These are phyloP conservation scores for Ophiorrhiza pumila DNA, from an alignment of 257 asterid genomes.

Conservation along the genomic window DNA sequence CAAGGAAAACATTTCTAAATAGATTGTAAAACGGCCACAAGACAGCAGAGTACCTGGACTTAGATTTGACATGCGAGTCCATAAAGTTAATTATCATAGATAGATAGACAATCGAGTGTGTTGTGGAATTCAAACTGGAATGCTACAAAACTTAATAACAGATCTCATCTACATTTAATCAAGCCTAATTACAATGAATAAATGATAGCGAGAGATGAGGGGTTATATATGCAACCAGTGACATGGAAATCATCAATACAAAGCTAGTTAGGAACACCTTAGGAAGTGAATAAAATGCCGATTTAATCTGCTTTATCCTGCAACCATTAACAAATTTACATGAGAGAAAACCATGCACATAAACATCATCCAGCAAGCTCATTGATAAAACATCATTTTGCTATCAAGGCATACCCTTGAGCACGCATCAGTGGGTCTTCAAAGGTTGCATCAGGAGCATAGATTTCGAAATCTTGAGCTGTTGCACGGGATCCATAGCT, in stretches of 20 bases:
- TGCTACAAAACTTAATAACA: no score
- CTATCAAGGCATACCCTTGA: slow-evolving; percentile 47
- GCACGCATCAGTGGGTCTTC: slow-evolving; percentile 93
- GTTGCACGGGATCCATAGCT: slow-evolving; percentile 75
- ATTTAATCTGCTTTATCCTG: slow-evolving; percentile 87
- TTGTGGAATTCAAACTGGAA: neutral
- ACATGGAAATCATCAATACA: neutral
- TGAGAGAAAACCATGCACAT: neutral
- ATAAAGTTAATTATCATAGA: neutral
- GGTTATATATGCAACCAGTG: neutral
- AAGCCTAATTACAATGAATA: no score
- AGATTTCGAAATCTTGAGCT: slow-evolving; percentile 71
- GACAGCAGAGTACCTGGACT: neutral
- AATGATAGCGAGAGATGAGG: neutral
- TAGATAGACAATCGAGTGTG: neutral
- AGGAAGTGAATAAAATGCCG: slow-evolving; percentile 74
- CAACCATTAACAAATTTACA: slow-evolving; percentile 19
- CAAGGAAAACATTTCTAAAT: neutral
- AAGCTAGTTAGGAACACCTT: slow-evolving; percentile 43
- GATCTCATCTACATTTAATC: no score
- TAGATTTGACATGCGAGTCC: neutral
- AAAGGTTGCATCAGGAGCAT: slow-evolving; percentile 71
- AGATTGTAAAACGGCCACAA: neutral
- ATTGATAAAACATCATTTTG: neutral
- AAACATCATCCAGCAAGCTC: neutral